phyloP scores from a whole-genome alignment of 768 basidiomycete genomes.

The Leccinum rimulosum region DNA sequence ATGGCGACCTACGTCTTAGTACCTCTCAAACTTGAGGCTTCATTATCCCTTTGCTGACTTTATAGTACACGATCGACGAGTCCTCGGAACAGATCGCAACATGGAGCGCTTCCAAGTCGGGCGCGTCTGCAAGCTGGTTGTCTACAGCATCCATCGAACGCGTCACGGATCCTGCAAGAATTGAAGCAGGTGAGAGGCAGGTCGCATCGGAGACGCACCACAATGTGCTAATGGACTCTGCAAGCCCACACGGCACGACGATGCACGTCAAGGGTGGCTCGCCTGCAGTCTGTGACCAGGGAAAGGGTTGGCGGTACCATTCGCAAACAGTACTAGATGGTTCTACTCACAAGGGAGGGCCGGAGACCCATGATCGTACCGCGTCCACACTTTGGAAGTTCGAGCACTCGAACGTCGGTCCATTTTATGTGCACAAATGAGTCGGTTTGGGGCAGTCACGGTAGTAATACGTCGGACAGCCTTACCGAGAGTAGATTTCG shows the following conservation, averaged over 20 bases:
- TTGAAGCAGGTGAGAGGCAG: neutral
- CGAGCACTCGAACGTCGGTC: conserved; percentile 60
- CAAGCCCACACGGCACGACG: conserved; percentile 66
- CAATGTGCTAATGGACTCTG: conserved; percentile 61
- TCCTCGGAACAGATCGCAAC: conserved; percentile 75
- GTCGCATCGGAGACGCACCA: conserved; percentile 42
- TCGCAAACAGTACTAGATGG: neutral
- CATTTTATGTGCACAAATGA: conserved; percentile 41
- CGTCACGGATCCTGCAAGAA: conserved; percentile 50
- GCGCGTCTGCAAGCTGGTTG: conserved; percentile 15
- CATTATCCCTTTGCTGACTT: conserved; percentile 71
- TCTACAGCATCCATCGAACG: conserved; percentile 48
- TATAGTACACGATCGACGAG: conserved; percentile 84
- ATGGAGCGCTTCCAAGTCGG: conserved; percentile 51
- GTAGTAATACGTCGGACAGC: neutral
- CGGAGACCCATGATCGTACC: conserved; percentile 60
- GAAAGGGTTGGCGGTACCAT: neutral
- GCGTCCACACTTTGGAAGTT: conserved; percentile 52
- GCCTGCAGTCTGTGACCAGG: conserved; percentile 36
- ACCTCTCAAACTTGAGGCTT: conserved; percentile 57
- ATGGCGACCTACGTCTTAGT: too few species aligned
- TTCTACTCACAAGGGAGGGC: conserved; percentile 44
- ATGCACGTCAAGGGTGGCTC: conserved; percentile 30
- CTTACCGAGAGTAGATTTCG: conserved; percentile 53
- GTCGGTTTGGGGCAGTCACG: neutral